Base-by-base conservation (phyloP, 106 monocot species). In the Acorus gramineus region DNA sequence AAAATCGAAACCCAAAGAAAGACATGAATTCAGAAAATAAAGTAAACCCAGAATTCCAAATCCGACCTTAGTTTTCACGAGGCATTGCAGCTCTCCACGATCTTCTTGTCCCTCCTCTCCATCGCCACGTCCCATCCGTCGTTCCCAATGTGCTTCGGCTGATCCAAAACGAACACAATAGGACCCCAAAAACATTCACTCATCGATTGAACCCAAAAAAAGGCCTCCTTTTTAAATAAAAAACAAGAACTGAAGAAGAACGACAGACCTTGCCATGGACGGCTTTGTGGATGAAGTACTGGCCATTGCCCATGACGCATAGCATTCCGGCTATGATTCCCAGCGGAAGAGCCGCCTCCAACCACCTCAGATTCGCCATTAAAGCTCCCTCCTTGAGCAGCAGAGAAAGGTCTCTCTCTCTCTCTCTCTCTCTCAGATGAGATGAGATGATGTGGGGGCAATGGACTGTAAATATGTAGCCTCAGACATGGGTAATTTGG, bases 251-350 rank as follows among this genome's bases (percentile, higher is more conserved):
- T 4, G 43, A 53, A 10, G 28, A 13, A 77, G 14, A 65, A 61
- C 9, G 44, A 56, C 0, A 47, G 11, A 50, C 4, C 14, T 7
- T 49, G 56, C 96, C 96, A 67, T 81, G 83, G 46, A 85, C 91
- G 53, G 95, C 91, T 63, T 69, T 85, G 77, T 98, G 91, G 77
- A 98, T 88, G 77, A 57, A 79, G 72, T 98, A 98, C 79, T 91
- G 96, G 3, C 77, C 77, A 75, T 98, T 98, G n/a, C 91, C 96
- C 91, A 91, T 91, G 47, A 88, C 74, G 68, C 77, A 82, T 4
- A 98, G 80, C 85, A 98, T 81, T 7, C 91, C 96, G 8, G 77
- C 91, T 83, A 98, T 98, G 87, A 98, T 85, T n/a, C 87, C 96
- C 53, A 98, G 74, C 48, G 96, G 96, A n/a, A 98, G 82, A 46